Evolutionary conservation across 495 filamentous ascomycete genomes (phyloP), one percentile per base, ranked within the genome.

Genomic region (Viridothelium virens): DNA sequence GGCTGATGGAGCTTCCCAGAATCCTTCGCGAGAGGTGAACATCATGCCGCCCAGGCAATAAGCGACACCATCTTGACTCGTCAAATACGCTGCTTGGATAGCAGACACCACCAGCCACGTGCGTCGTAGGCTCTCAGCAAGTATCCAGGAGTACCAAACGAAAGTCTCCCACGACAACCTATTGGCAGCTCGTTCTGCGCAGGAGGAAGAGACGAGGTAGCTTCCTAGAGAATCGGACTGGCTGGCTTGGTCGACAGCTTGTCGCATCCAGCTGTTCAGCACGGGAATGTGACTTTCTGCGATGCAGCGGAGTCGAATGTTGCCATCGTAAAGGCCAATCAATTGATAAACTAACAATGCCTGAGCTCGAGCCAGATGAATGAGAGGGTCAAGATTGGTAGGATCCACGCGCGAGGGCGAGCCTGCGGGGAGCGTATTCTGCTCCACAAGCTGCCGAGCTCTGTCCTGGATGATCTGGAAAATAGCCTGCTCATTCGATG

Each of bases 51-150:
- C 66, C 38, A 44, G 61, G 65, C 69, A 70, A 41, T 46, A 38
- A 36, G 69, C 38, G 44, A 56, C 65, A 50, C 69, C 39, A 56
- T 70, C 34, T 56, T 65, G 66, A 66, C 68, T 50, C 34, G 56
- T 41, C 50, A 39, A 4, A 62, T 56, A 70, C 36, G 66, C 39
- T 63, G 33, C 47, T 33, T 31, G 37, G 41, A 70, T n/a, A 59
- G 38, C 63, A 56, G 36, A 56, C 56, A 62, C 56, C 56, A 70
- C 44, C 53, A 70, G 66, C 65, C 62, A 64, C 63, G 69, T 70
- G 69, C 69, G 69, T 63, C 69, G 69, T 25, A 70, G 39, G 69
- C 66, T 68, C 65, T 70, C 66, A 18, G 69, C 64, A 25, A 70
- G 59, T 39, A 70, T 68, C 66, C 63, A 70, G 25, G 68, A 64